Percentiles rank a stretch among this genome's conserved stretches.
phyloP scores from a whole-genome alignment of 2,329 filamentous ascomycete genomes.

The Coniochaeta ligniaria region DNA sequence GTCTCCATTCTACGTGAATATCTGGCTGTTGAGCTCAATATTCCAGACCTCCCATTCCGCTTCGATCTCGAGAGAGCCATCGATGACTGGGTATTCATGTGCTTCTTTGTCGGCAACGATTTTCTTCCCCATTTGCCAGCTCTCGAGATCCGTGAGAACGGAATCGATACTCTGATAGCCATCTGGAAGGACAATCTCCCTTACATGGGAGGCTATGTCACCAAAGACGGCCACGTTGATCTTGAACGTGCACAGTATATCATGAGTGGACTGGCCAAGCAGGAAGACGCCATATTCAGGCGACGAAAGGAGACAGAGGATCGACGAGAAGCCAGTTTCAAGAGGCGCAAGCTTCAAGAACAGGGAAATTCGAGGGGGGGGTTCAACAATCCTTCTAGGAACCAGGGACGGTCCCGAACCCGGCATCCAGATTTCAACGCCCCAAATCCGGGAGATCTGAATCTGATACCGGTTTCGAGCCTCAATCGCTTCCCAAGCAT shows the following conservation, averaged over 20 bases:
- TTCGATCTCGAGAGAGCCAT: conserved; percentile 92
- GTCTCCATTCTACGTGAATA: conserved; percentile 90
- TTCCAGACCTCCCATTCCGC: conserved; percentile 74
- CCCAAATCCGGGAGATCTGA: conserved; percentile 10
- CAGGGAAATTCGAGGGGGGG: conserved; percentile 27
- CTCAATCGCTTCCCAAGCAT: conserved; percentile 38
- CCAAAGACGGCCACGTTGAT: conserved; percentile 89
- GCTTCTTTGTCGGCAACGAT: conserved; percentile 98
- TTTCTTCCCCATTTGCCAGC: conserved; percentile 97
- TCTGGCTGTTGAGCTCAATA: conserved; percentile 78
- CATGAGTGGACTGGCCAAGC: conserved; percentile 77
- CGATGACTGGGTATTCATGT: conserved; percentile 99
- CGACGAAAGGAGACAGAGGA: conserved; percentile 82
- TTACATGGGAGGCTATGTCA: conserved; percentile 90
- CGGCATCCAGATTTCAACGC: conserved; percentile 8
- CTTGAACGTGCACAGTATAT: conserved; percentile 82
- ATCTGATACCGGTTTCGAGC: conserved; percentile 31
- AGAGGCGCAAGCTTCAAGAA: conserved; percentile 71
- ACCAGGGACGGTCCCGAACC: conserved; percentile 8
- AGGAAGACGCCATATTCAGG: conserved; percentile 90
- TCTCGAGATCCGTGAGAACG: conserved; percentile 92
- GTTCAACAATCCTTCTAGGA: conserved; percentile 3
- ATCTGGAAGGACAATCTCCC: conserved; percentile 94
- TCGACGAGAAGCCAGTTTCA: conserved; percentile 69
- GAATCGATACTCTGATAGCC: conserved; percentile 91